These are phyloP conservation scores for Ogataea hybrid DNA, from an alignment of 1,139 yeast species.

Conservation along the genomic window DNA sequence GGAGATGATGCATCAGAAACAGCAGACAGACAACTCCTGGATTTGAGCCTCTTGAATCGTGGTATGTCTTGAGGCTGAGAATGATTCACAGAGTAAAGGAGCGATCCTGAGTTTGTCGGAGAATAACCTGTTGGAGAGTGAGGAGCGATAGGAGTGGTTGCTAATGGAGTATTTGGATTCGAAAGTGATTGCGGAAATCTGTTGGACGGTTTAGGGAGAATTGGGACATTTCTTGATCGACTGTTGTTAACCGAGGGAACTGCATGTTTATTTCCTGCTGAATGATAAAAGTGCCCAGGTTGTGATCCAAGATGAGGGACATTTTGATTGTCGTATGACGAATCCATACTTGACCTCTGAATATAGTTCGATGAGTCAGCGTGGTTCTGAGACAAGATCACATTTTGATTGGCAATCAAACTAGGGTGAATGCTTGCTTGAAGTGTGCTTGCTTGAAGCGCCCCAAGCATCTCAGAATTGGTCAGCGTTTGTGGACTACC, in stretches of 20 bases:
- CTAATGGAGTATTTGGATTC: constrained; percentile 23
- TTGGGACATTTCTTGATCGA: constrained; percentile 32
- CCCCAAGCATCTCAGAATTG: background rate
- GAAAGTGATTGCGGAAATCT: constrained; percentile 15
- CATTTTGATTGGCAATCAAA: too few relatives aligned
- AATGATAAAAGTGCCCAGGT: background rate
- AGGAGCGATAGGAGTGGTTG: constrained; percentile 20
- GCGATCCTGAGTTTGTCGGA: constrained; percentile 10
- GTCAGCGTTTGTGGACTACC: background rate
- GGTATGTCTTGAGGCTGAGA: constrained; percentile 32
- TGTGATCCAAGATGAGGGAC: background rate
- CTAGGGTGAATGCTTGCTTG: background rate
- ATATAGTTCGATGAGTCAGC: too few relatives aligned
- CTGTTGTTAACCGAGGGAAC: background rate
- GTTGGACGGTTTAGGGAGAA: constrained; percentile 31
- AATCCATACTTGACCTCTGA: too few relatives aligned
- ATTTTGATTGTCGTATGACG: too few relatives aligned
- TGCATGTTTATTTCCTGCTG: background rate
- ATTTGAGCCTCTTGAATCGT: constrained; percentile 30
- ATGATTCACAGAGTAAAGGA: constrained; percentile 6
- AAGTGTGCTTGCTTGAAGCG: background rate
- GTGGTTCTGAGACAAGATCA: too few relatives aligned
- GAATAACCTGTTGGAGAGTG: constrained; percentile 18
- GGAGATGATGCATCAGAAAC: constrained; percentile 22
- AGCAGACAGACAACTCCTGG: constrained; percentile 21